Conservation (phyloP, 2,329 filamentous ascomycete species). For the Sclerotinia subarctica region DNA sequence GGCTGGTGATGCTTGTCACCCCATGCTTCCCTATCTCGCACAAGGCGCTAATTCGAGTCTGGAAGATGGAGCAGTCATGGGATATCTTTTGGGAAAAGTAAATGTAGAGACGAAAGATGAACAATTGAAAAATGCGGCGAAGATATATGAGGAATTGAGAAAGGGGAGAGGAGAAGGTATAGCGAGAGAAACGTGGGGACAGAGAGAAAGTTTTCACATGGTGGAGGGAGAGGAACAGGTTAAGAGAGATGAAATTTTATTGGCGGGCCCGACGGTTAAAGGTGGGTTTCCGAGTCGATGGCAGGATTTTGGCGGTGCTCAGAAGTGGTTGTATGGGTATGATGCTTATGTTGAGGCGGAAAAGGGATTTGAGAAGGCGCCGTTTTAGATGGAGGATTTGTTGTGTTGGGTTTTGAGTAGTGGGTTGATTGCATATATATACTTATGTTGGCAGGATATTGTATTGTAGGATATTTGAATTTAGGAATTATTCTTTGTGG, state of each 20-base stretch:
- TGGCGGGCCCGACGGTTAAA: conserved; percentile 50
- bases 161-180: conserved; percentile 52
- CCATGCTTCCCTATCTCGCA: conserved; percentile 61
- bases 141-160: conserved; percentile 47
- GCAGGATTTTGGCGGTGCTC: conserved; percentile 56
- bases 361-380: conserved; percentile 34
- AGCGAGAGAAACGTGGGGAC: conserved; percentile 59
- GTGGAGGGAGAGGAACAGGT: conserved; percentile 54
- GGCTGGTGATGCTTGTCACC: conserved; percentile 59
- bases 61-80: conserved; percentile 66
- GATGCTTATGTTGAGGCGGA: conserved; percentile 57
- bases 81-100: conserved; percentile 53
- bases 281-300: conserved; percentile 61
- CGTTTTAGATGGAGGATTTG: conserved; percentile 22
- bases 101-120: conserved; percentile 40
- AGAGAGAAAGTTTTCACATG: conserved; percentile 54
- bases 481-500: no score
- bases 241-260: conserved; percentile 52
- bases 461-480: no score
- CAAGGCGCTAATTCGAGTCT: conserved; percentile 66
- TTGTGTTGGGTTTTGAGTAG: not conserved
- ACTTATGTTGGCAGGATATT: no score
- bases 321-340: conserved; percentile 64
- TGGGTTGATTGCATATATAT: no score
- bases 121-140: conserved; percentile 46